Percentiles rank a stretch among this genome's conserved stretches.
phyloP scores from a whole-genome alignment of 225 moss, liverwort and hornwort species.

The Polytrichum commune region DNA sequence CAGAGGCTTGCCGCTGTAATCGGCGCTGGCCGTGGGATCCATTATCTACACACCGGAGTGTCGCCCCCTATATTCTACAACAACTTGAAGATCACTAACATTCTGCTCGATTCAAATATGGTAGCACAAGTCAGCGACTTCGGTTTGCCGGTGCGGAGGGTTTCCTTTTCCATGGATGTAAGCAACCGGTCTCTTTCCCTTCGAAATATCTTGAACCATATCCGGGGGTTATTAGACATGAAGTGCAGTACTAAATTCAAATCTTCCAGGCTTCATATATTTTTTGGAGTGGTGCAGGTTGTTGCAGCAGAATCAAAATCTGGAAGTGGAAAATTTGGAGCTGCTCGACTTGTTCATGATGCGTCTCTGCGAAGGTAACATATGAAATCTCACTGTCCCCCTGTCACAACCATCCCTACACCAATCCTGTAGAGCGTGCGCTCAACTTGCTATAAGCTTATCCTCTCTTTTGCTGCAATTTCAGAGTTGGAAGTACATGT shows the following conservation, averaged over 20 bases:
- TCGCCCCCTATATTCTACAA: slow-evolving; percentile 85
- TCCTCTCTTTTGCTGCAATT: no score
- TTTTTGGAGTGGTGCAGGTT: slow-evolving; percentile 23
- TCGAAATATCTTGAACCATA: no score
- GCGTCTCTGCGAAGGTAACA: slow-evolving; percentile 46
- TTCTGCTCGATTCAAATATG: slow-evolving; percentile 81
- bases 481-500: no score
- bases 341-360: slow-evolving; percentile 32
- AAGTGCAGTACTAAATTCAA: no score
- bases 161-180: slow-evolving; percentile 54
- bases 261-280: no score
- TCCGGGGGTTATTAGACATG: no score
- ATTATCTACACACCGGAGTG: slow-evolving; percentile 87
- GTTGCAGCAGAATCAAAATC: slow-evolving; percentile 31
- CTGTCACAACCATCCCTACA: no score
- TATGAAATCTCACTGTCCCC: background rate
- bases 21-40: slow-evolving; percentile 87
- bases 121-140: slow-evolving; percentile 87
- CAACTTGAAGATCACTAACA: slow-evolving; percentile 88
- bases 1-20: slow-evolving; percentile 86
- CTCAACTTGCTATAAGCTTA: background rate
- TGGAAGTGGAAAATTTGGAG: slow-evolving; percentile 1
- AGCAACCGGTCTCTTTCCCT: slow-evolving; percentile 7
- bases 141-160: slow-evolving; percentile 68
- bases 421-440: no score